Evolutionary conservation across 768 basidiomycete species (phyloP).

Genomic region (Mycena capillaripes): DNA sequence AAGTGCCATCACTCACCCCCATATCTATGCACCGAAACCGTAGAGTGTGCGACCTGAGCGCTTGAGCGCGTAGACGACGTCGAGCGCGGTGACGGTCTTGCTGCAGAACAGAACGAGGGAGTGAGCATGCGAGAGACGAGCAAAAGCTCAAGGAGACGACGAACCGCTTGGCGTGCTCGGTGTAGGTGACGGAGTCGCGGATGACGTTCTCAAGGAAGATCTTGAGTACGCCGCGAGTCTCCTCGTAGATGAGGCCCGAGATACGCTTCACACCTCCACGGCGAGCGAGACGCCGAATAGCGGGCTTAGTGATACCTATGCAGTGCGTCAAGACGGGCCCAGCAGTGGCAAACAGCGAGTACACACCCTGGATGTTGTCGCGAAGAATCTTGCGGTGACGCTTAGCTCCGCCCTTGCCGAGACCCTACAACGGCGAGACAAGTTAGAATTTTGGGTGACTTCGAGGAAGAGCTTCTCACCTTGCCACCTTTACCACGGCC

Average conservation of each 20-base stretch:
- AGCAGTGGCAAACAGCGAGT: neutral
- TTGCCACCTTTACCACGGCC: conserved; percentile 97
- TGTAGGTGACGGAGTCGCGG: conserved; percentile 78
- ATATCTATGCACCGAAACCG: conserved; percentile 81
- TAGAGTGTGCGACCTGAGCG: conserved; percentile 91
- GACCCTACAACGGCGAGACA: neutral
- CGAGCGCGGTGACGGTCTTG: conserved; percentile 94
- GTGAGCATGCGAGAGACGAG: neutral
- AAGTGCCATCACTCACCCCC: neutral
- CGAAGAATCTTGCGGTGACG: neutral
- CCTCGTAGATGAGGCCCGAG: conserved; percentile 51
- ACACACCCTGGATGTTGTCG: neutral
- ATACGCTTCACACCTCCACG: conserved; percentile 99
- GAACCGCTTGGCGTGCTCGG: conserved; percentile 92
- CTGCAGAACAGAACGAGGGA: neutral
- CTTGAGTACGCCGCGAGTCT: conserved; percentile 95
- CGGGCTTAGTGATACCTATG: conserved; percentile 86
- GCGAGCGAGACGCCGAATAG: conserved; percentile 90
- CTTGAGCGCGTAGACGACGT: conserved; percentile 91
- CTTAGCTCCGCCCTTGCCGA: neutral
- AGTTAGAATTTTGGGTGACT: neutral
- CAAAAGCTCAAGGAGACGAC: neutral
- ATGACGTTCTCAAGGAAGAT: conserved; percentile 94
- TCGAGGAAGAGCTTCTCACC: conserved; percentile 49
- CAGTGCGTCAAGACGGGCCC: neutral